Evolutionary conservation across 2,329 filamentous ascomycete genomes (phyloP), one percentile per base, ranked within the genome.

Genomic region (Ceratocystis alfenasii): DNA sequence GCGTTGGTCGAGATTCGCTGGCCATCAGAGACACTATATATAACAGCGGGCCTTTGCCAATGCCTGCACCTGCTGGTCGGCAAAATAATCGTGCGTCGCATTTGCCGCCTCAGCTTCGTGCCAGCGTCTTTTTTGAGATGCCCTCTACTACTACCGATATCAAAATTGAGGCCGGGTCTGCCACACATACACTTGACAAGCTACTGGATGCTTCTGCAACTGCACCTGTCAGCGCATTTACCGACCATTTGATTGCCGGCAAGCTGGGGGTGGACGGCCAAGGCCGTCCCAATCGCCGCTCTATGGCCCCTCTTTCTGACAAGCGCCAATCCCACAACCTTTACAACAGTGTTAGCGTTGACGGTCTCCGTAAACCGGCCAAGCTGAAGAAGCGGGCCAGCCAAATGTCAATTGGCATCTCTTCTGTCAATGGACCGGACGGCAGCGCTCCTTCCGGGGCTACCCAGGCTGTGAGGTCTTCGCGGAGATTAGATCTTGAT

Each of bases 191-290:
- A 0, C 81, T 99, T 6, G 92, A 99, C 70, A 92, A 86, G 73
- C 95, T 99, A 64, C 81, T 99, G 17, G 88, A 96, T 72, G 94
- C 93, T 6, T 94, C 93, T 2, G 89, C 90, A 2, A 83, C 82
- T 68, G 93, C 94, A 0, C 94, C 94, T 0, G 91, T 96, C 36
- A 90, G 81, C 70, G 93, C 92, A 30, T 97, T 97, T 71, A 95
- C 89, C 0, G 90, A 96, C 72, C 91, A 96, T 74, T 84, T 87
- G 0, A 91, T 89, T 72, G 88, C 87, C 33, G 91, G 91, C 3
- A 84, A 85, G 69, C 79, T 91, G 10, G 88, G 90, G 28, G 74
- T 82, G 3, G 88, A 93, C 70, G 83, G 92, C 0, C 95, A 94
- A 72, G 87, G 87, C 44, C 73, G 77, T 69, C 2, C 55, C n/a